Evolutionary conservation across 1,284 basidiomycete genomes (phyloP), one percentile per base, ranked within the genome.

Genomic region (Golubevia pallescens): DNA sequence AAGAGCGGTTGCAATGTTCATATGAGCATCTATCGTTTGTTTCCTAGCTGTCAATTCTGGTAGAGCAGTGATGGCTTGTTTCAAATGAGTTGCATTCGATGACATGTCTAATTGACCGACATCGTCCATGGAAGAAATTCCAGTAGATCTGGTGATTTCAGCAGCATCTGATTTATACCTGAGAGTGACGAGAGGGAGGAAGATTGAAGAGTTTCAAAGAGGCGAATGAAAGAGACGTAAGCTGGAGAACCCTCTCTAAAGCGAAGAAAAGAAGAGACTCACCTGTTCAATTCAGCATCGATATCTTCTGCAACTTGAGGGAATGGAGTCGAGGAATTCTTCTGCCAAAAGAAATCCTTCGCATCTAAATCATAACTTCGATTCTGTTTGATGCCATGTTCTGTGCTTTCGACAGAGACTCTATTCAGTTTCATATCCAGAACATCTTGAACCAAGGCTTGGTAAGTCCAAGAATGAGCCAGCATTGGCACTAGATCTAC

Each of bases 321-420:
- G 89, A 99, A 99, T 0, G 97, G 97, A 73, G 93, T 94, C 4
- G 93, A 91, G 0, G 95, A 94, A 81, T 99, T 97, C 86, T 94
- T 94, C 7, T 92, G 92, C 97, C 97, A 99, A 88, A 99, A 99
- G 86, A 97, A 99, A 86, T 99, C 97, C 80, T 97, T 97, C 13
- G 93, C 91, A 86, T 99, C 96, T 52, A 99, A 91, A 86, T 99
- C 97, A 81, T 98, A 98, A 4, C 70, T 67, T 28, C 79, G 73
- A 57, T 78, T 75, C 19, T 38, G 34, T 20, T 28, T 59, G 14
- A 24, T 60, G 6, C 58, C 63, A 61, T 74, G 63, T 16, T 24
- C 38, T 16, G 23, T 42, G 14, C 5, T 55, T 28, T 61, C 87
- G 21, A 99, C 91, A 0, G 93, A 91, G 16, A 99, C 95, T 10